Base-by-base conservation (phyloP, 208 protist genomes). In the Wallacemonas rigidus region DNA sequence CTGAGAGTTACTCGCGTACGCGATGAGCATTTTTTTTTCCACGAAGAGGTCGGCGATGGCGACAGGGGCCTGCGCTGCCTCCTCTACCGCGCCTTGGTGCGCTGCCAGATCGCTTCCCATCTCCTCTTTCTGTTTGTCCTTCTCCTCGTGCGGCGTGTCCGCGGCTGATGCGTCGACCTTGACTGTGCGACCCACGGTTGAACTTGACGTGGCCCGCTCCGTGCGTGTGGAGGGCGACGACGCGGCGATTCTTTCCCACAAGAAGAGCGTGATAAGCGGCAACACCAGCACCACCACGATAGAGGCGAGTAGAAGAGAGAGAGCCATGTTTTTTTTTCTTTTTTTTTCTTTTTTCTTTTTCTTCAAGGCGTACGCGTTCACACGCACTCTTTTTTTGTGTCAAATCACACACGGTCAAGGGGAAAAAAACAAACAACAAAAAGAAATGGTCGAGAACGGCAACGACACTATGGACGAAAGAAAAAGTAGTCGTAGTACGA, bases 1-100 rank as follows among this genome's bases (percentile, higher is more conserved):
- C 58, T 88, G 80, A 9, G 79, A 80, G 56, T 91, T 74, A 3
- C 83, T 88, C 26, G 88, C 88, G 75, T 93, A 93, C 14, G 86
- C 86, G 40, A 93, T 85, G 2, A 90, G 61, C 39, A 93, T 88
- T 12, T 81, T 83, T 5, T 63, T 51, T 12, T 69, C 17, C 50
- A 48, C 43, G 48, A 60, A 38, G 67, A 57, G 47, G 11, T 15
- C 26, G 50, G 14, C 64, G 12, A 47, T 50, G 39, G 67, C 62
- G 39, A 7, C 11, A 36, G n/a, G 4, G 15, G 8, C n/a, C 50
- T 6, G 26, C 26, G 54, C 14, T 1, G 56, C 67, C 36, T 17
- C 12, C 54, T 69, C 11, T 64, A 2, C 6, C 58, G 26, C 11
- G 58, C 58, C 62, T 67, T 17, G 35, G 35, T 17, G 54, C n/a